These are phyloP conservation scores for Viola odorata DNA, from an alignment of 345 rosid species.

Conservation along the genomic window DNA sequence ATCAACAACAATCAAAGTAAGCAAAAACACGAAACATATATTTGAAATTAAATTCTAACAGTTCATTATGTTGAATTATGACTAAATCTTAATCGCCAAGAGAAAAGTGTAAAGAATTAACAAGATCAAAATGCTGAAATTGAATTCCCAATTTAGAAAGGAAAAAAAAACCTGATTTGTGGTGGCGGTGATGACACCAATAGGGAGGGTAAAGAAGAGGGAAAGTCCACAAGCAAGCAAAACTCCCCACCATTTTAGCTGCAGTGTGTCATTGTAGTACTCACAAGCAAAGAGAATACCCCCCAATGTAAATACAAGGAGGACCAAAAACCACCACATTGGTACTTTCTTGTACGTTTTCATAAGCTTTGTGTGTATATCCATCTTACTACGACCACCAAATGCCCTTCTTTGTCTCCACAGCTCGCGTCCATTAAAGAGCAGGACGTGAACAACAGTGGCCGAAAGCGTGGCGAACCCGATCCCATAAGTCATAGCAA, in stretches of 20 bases:
- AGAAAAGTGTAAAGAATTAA: too few species aligned
- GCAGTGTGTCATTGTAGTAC: conserved; percentile 59
- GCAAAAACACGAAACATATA: too few species aligned
- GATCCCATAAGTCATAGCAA: conserved; percentile 69
- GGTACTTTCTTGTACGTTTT: conserved; percentile 59
- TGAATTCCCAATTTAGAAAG: too few species aligned
- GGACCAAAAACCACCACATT: conserved; percentile 59
- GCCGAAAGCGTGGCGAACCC: conserved; percentile 79
- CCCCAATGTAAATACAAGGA: conserved; percentile 47
- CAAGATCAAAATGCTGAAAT: too few species aligned
- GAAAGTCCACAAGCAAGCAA: conserved; percentile 79
- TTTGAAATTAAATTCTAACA: too few species aligned
- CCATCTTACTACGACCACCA: conserved; percentile 43
- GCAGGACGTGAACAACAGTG: conserved; percentile 51
- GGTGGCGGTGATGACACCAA: conserved; percentile 70
- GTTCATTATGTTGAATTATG: too few species aligned
- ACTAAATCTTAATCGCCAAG: too few species aligned
- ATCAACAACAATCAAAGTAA: not conserved
- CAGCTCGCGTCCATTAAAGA: conserved; percentile 42
- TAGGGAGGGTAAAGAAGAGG: conserved; percentile 64
- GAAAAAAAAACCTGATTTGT: conserved; percentile 47
- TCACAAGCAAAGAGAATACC: conserved; percentile 50
- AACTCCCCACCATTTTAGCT: conserved; percentile 93
- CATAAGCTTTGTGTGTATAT: conserved; percentile 78
- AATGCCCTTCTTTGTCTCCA: conserved; percentile 57